These are phyloP conservation scores for Smittium mucronatum DNA, from an alignment of 371 early-diverging fungal species.

Conservation along the genomic window DNA sequence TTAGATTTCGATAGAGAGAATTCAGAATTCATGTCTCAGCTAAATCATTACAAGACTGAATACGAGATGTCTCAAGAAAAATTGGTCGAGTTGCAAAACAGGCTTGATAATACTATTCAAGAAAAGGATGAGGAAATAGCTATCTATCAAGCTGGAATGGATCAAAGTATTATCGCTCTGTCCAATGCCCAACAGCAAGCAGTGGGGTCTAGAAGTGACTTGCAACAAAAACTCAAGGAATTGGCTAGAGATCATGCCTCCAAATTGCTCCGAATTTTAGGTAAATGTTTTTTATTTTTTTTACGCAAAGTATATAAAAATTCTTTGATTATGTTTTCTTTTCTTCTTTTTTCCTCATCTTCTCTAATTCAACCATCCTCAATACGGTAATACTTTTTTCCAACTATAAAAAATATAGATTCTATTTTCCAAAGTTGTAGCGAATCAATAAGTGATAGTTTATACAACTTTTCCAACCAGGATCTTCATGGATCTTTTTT, in stretches of 20 bases:
- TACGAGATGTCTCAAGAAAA: constrained; percentile 51
- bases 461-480: constrained; percentile 71
- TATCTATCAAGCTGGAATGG: constrained; percentile 85
- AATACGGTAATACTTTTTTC: no score
- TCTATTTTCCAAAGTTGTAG: constrained; percentile 76
- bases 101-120: constrained; percentile 45
- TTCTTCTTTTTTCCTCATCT: no score
- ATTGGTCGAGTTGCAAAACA: constrained; percentile 52
- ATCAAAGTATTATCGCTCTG: constrained; percentile 80
- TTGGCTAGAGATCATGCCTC: constrained; percentile 50
- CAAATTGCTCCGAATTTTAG: constrained; percentile 66
- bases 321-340: no score
- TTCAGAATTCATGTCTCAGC: constrained; percentile 49
- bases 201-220: constrained; percentile 36
- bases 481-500: constrained; percentile 70
- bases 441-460: constrained; percentile 69
- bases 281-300: no score
- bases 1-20: constrained; percentile 68
- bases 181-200: constrained; percentile 54
- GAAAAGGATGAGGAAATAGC: constrained; percentile 79
- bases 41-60: constrained; percentile 13
- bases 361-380: no score
- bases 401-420: no score
- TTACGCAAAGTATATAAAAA: no score
- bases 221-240: constrained; percentile 50